Evolutionary conservation across 306 rosid genomes (phyloP), one percentile per base, ranked within the genome.

Genomic region (Clitoria ternatea): DNA sequence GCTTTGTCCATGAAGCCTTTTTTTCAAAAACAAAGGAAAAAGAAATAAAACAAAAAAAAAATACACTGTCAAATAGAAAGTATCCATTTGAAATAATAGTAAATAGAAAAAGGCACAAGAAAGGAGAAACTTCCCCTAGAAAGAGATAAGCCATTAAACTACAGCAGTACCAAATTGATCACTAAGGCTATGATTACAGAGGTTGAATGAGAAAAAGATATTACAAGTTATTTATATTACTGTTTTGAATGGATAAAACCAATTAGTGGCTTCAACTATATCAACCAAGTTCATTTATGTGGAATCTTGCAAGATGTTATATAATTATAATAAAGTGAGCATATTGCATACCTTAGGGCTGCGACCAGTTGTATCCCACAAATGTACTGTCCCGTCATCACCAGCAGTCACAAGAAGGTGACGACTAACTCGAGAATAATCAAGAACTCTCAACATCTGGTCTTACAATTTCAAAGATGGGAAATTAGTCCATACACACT

Each of bases 301-400:
- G 71, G 26, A 37, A 37, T 6, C 24, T 52, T 52, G 30, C 45
- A 26, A 63, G 27, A 66, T 30, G 37, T 45, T 15, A 33, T 44
- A 20, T 29, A 4, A 30, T 7, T 54, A 54, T 54, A 13, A 39
- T 68, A 11, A 23, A 36, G 60, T 17, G 45, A 68, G 37, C 53
- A 39, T 37, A 73, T 40, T 49, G 43, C 79, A 50, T 72, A 95
- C 99, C 97, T 91, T 95, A 57, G 99, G 99, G 72, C 72, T 86
- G 72, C 97, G 96, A 22, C 96, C 93, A 44, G 97, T 95, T 36
- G 97, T 85, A 82, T 95, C 99, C 99, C 99, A 95, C 83, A 95
- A 80, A 86, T 91, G 97, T 30, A 89, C 85, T 2, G 96, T 87
- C 62, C 99, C 99, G 61, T 91, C 97, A 65, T 95, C 99, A 80